Conservation (phyloP, 2,329 filamentous ascomycete species). For the Colletotrichum sp. region DNA sequence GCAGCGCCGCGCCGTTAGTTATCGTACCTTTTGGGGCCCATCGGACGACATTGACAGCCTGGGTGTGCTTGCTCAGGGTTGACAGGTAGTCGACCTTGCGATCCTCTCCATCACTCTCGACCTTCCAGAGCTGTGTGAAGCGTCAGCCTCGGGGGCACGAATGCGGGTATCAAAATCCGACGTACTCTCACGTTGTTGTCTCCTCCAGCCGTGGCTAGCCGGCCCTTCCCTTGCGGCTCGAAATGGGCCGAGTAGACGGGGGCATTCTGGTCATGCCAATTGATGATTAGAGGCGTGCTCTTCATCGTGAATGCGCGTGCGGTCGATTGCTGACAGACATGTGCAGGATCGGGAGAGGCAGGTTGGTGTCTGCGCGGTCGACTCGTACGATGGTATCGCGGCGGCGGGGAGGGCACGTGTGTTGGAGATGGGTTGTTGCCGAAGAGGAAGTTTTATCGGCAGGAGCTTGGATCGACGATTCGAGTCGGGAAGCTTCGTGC, state of each 20-base stretch:
- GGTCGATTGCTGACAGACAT: conserved; percentile 22
- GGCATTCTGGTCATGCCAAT: conserved; percentile 97
- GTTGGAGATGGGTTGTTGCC: neutral
- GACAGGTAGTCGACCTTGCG: conserved; percentile 90
- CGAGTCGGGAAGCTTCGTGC: conserved; percentile 14
- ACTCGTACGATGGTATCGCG: conserved; percentile 5
- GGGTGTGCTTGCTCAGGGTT: conserved; percentile 90
- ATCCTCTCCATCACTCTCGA: conserved; percentile 84
- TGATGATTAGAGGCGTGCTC: conserved; percentile 93
- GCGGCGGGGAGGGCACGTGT: neutral
- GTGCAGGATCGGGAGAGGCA: neutral
- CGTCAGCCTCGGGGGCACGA: conserved; percentile 7
- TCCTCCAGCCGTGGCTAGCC: conserved; percentile 91
- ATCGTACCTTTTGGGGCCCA: conserved; percentile 90
- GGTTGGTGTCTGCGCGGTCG: neutral
- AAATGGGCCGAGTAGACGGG: conserved; percentile 98
- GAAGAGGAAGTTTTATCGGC: neutral
- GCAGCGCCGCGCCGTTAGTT: neutral
- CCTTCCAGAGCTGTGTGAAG: conserved; percentile 79
- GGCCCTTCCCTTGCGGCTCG: conserved; percentile 88
- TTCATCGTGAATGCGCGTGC: conserved; percentile 74
- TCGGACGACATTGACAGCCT: conserved; percentile 96
- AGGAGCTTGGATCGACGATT: neutral
- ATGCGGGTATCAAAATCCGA: conserved; percentile 16
- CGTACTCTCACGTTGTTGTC: conserved; percentile 94